phyloP scores from a whole-genome alignment of 2,329 filamentous ascomycete genomes.

The Microascus cirrosus region DNA sequence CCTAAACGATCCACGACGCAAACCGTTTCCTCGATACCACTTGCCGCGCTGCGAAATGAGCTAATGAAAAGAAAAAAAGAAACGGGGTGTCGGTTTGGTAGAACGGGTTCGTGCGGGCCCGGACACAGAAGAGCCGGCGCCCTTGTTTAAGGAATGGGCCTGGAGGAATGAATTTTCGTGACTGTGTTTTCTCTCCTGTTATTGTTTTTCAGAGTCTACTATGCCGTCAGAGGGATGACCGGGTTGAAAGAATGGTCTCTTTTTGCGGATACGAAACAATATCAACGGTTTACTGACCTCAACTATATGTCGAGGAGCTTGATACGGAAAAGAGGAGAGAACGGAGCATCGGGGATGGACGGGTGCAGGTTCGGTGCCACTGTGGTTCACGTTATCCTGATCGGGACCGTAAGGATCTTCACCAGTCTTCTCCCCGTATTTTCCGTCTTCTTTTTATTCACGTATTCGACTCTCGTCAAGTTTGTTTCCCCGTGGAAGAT shows the following conservation, averaged over 20 bases:
- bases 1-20: slow-evolving; percentile 30
- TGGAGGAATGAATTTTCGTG: background rate
- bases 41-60: background rate
- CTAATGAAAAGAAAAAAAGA: background rate
- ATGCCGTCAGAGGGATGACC: background rate
- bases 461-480: too few relatives aligned
- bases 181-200: background rate
- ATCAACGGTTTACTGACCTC: background rate
- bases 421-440: too few relatives aligned
- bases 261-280: background rate
- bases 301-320: background rate
- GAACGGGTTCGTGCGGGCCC: background rate
- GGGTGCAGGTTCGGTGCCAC: too few relatives aligned
- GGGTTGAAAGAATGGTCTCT: background rate
- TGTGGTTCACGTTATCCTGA: too few relatives aligned
- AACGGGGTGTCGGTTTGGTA: background rate
- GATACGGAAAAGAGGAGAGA: background rate
- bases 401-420: too few relatives aligned
- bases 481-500: too few relatives aligned
- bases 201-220: background rate
- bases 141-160: background rate
- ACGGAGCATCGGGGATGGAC: too few relatives aligned
- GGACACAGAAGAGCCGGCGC: background rate
- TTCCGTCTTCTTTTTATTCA: too few relatives aligned
- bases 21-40: background rate